Conservation (phyloP, 768 basidiomycete genomes). For the Lactifluus subvellereus region DNA sequence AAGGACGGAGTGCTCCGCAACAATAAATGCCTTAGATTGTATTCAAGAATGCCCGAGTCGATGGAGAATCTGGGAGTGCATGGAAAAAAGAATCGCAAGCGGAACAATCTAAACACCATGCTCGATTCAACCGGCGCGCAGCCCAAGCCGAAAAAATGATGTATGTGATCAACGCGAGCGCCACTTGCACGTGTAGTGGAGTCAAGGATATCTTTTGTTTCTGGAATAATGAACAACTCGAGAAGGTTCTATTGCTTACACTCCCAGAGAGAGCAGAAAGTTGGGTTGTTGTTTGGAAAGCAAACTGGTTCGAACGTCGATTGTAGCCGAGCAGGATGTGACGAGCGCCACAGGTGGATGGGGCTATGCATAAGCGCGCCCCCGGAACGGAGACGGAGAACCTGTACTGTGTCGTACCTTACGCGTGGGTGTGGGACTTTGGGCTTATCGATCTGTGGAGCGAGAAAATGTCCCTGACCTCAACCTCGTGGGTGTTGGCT, state of each 20-base stretch:
- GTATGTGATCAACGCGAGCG: background rate
- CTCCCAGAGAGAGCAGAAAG: background rate
- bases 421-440: background rate
- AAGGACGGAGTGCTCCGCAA: too few relatives aligned
- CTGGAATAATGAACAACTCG: background rate
- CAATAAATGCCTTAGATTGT: background rate
- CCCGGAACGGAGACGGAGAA: background rate
- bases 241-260: background rate
- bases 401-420: background rate
- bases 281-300: background rate
- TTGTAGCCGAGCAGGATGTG: background rate
- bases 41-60: background rate
- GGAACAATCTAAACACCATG: background rate
- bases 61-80: background rate
- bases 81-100: background rate
- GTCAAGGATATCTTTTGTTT: background rate
- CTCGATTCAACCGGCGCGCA: background rate
- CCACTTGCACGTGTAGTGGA: background rate
- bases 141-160: background rate
- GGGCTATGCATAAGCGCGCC: conserved; percentile 1
- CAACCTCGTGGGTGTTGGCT: background rate
- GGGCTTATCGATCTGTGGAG: conserved; percentile 14
- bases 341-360: background rate
- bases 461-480: background rate
- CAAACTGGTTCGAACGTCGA: conserved; percentile 13